Percentiles rank a stretch among this genome's conserved stretches.
Evolutionary conservation across 768 basidiomycete species (phyloP).

Genomic region (Dacryopinax primogenitus): DNA sequence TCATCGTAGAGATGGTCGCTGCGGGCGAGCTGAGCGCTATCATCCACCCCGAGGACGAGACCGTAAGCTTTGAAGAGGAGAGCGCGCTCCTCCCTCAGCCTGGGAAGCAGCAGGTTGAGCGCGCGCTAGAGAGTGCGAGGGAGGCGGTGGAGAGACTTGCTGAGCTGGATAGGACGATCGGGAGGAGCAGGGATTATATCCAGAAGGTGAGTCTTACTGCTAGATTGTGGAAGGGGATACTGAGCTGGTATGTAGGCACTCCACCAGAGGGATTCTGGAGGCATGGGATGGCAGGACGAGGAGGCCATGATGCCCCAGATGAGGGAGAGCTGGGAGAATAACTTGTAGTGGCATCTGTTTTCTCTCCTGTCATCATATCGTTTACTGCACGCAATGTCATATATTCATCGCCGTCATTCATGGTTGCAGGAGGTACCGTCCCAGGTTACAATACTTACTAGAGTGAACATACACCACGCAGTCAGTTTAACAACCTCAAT

Average conservation of each 20-base stretch:
- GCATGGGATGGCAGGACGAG: slow-evolving; percentile 1
- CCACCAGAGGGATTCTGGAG: slow-evolving; percentile 2
- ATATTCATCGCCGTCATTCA: neutral
- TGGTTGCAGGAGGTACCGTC: too few species aligned
- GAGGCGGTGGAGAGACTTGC: slow-evolving; percentile 39
- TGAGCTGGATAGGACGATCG: slow-evolving; percentile 43
- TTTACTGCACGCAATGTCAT: neutral
- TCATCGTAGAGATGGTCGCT: slow-evolving; percentile 69
- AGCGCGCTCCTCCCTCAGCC: slow-evolving; percentile 37
- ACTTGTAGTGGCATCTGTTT: neutral
- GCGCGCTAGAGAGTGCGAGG: slow-evolving; percentile 43
- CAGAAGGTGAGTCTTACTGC: slow-evolving; percentile 41
- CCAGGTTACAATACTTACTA: too few species aligned
- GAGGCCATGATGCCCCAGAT: slow-evolving; percentile 4
- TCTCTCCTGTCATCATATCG: too few species aligned
- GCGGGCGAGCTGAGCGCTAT: slow-evolving; percentile 54
- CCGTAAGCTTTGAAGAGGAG: slow-evolving; percentile 59
- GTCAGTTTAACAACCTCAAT: neutral
- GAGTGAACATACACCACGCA: too few species aligned
- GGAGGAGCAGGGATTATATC: slow-evolving; percentile 57
- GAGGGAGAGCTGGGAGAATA: neutral
- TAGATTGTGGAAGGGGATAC: neutral
- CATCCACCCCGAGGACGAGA: slow-evolving; percentile 52
- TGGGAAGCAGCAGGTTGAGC: slow-evolving; percentile 48
- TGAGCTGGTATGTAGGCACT: neutral